phyloP scores from a whole-genome alignment of 106 monocot species.

The Iris macrosiphon region DNA sequence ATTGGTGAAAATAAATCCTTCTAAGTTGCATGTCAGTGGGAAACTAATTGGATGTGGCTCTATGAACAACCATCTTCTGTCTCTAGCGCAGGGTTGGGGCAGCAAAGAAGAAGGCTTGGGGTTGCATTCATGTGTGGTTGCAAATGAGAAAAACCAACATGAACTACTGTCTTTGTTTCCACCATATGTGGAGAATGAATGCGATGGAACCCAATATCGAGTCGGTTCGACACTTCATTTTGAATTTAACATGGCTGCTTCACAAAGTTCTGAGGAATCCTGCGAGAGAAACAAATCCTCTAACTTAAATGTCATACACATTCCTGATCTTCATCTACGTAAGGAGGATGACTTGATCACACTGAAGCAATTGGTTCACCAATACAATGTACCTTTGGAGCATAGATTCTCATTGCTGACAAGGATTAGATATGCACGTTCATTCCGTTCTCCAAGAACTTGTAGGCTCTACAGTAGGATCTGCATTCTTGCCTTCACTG shows the following conservation, averaged over 20 bases:
- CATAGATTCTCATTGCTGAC: slow-evolving; percentile 91
- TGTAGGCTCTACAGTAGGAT: slow-evolving; percentile 78
- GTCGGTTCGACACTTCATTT: slow-evolving; percentile 93
- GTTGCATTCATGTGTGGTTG: slow-evolving; percentile 74
- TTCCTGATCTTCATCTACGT: slow-evolving; percentile 78
- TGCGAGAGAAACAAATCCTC: slow-evolving; percentile 23
- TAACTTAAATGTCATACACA: slow-evolving; percentile 61
- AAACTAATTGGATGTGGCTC: slow-evolving; percentile 80
- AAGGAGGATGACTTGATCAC: slow-evolving; percentile 87
- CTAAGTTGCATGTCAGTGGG: slow-evolving; percentile 91
- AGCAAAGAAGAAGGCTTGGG: slow-evolving; percentile 99
- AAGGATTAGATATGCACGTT: slow-evolving; percentile 93
- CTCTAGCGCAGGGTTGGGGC: slow-evolving; percentile 97
- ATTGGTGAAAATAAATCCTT: slow-evolving; percentile 93
- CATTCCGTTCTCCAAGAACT: slow-evolving; percentile 58
- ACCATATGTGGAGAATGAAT: slow-evolving; percentile 48
- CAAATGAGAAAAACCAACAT: slow-evolving; percentile 68
- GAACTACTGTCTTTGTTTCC: slow-evolving; percentile 68
- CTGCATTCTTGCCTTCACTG: slow-evolving; percentile 89
- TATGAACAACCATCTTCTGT: slow-evolving; percentile 73
- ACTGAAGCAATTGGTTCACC: slow-evolving; percentile 72
- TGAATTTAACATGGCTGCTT: slow-evolving; percentile 51
- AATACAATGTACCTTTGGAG: slow-evolving; percentile 73
- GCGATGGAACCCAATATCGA: slow-evolving; percentile 52
- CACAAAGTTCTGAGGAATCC: slow-evolving; percentile 21